Conservation (phyloP, 352 stramenopile species). For the Phytophthora idaei region DNA sequence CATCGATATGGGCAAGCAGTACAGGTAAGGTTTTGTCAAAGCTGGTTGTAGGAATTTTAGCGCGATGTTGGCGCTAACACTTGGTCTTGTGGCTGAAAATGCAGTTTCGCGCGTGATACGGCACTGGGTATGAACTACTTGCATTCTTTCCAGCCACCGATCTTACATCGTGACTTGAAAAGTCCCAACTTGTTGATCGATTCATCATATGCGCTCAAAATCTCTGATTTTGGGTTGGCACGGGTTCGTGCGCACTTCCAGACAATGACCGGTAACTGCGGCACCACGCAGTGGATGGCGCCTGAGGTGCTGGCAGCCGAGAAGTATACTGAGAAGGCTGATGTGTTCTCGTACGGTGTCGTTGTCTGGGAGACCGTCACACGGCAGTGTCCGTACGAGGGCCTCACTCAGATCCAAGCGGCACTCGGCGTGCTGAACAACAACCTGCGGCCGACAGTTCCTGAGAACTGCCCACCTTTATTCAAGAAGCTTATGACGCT, state of each 20-base stretch:
- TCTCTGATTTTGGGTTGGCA: constrained; percentile 89
- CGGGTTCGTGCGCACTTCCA: constrained; percentile 85
- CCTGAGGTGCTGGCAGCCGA: constrained; percentile 82
- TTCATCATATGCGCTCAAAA: constrained; percentile 83
- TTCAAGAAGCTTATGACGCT: constrained; percentile 89
- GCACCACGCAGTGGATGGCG: constrained; percentile 89
- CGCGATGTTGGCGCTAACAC: constrained; percentile 1
- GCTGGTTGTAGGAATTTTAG: neutral
- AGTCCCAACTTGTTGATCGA: constrained; percentile 86
- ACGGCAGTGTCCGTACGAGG: constrained; percentile 91
- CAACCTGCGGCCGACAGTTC: constrained; percentile 85
- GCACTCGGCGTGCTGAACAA: constrained; percentile 89
- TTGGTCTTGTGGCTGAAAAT: neutral
- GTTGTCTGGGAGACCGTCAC: constrained; percentile 92
- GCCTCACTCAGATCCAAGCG: constrained; percentile 89
- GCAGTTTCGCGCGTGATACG: constrained; percentile 79
- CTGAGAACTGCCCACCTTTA: constrained; percentile 68
- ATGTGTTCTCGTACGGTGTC: constrained; percentile 88
- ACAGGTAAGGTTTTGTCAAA: constrained; percentile 45
- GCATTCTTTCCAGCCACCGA: constrained; percentile 86
- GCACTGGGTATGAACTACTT: constrained; percentile 90
- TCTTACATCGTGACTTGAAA: constrained; percentile 89
- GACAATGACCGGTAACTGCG: constrained; percentile 89
- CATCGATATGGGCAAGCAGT: constrained; percentile 74
- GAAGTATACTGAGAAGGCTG: constrained; percentile 89